phyloP scores from a whole-genome alignment of 306 rosid species.

The Prunus kanzakura region DNA sequence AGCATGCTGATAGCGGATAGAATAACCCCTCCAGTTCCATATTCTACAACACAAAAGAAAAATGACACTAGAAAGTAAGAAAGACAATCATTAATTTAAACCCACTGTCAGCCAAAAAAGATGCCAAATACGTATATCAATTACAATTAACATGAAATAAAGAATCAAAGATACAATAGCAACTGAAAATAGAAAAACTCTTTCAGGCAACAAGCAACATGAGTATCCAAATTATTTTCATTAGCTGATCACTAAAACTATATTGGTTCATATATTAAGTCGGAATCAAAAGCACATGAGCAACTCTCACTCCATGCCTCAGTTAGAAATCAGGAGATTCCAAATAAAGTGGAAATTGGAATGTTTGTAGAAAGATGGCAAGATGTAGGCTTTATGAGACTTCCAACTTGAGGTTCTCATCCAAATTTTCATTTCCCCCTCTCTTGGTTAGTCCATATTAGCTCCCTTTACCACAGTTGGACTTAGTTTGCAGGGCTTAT shows the following conservation, averaged over 20 bases:
- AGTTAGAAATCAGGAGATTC: background rate
- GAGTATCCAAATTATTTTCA: too few relatives aligned
- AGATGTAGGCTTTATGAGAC: background rate
- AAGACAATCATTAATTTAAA: background rate
- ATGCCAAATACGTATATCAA: background rate
- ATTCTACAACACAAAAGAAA: slow-evolving; percentile 32
- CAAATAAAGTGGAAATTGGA: background rate
- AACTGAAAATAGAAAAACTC: background rate
- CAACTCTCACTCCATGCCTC: background rate
- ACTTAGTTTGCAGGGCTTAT: background rate
- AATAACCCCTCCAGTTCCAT: slow-evolving; percentile 90
- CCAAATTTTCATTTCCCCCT: background rate
- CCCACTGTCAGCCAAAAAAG: too few relatives aligned
- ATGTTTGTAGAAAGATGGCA: background rate
- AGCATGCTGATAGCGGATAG: slow-evolving; percentile 72
- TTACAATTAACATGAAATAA: background rate
- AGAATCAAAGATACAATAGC: background rate
- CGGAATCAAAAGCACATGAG: background rate
- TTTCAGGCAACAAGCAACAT: background rate
- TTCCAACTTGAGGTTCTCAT: background rate
- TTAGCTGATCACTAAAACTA: background rate
- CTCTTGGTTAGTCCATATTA: background rate
- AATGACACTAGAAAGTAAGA: background rate
- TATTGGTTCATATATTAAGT: background rate
- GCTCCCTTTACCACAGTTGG: background rate